A percentile compares a stretch with the other conserved stretches of the same genome.
Evolutionary conservation across 495 filamentous ascomycete species (phyloP).

Genomic region (Podospora pseudoanserina): DNA sequence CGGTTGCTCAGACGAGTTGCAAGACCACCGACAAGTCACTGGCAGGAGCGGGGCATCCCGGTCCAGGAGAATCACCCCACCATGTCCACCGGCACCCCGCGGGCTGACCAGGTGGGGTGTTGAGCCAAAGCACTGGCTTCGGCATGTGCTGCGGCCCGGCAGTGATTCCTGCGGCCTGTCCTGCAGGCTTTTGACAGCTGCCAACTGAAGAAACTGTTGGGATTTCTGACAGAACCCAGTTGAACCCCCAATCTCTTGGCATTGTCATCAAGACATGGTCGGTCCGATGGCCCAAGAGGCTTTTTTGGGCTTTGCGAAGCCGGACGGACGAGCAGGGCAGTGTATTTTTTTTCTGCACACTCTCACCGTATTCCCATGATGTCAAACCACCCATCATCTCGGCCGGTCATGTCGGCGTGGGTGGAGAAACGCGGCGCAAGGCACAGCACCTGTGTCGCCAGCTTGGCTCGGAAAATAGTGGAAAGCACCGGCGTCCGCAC

Average conservation of each 20-base stretch:
- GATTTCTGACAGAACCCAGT: neutral
- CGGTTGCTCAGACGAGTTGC: neutral
- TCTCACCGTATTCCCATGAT: neutral
- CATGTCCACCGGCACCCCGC: neutral
- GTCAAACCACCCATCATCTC: neutral
- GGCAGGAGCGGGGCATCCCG: neutral
- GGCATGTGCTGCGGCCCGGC: conserved; percentile 3
- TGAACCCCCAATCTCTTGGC: neutral
- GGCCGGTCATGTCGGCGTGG: neutral
- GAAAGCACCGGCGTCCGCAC: neutral
- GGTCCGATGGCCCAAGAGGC: conserved; percentile 2
- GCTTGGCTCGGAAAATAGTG: neutral
- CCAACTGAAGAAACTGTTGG: neutral
- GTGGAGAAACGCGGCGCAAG: neutral
- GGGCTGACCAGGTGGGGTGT: neutral
- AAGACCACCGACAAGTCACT: neutral
- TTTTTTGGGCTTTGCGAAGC: neutral
- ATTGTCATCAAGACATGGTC: neutral
- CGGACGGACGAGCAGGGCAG: neutral
- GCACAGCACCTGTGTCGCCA: neutral
- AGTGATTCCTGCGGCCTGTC: neutral
- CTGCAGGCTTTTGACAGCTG: neutral
- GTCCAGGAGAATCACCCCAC: neutral
- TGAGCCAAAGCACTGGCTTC: neutral
- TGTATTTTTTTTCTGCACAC: neutral